phyloP scores from a whole-genome alignment of 495 filamentous ascomycete species.

The Neurospora sp. region DNA sequence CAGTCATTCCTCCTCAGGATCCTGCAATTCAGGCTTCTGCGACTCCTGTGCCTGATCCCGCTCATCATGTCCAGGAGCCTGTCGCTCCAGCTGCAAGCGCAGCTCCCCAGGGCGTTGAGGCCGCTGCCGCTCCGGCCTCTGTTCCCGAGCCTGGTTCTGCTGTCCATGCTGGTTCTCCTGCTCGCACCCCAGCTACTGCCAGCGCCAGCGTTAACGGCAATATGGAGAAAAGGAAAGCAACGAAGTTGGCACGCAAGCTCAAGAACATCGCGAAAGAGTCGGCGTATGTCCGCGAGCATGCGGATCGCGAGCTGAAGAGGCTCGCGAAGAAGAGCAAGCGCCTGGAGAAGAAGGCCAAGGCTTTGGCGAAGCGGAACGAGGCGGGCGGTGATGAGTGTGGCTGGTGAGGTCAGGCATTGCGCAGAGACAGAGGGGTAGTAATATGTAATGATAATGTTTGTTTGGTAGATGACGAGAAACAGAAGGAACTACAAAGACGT shows the following conservation, averaged over 20 bases:
- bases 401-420: not conserved
- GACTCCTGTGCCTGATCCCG: not conserved
- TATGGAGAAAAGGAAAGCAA: not conserved
- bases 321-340: not conserved
- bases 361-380: not conserved
- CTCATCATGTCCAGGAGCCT: not conserved
- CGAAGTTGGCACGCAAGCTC: not conserved
- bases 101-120: not conserved
- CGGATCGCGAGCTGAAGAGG: not conserved
- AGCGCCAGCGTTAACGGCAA: not conserved
- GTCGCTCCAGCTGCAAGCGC: not conserved
- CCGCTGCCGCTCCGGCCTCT: not conserved
- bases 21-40: not conserved
- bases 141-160: not conserved
- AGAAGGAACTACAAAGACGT: rapidly evolving
- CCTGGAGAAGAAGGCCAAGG: not conserved
- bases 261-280: not conserved
- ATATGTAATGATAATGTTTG: not conserved
- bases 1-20: not conserved
- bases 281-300: not conserved
- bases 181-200: not conserved
- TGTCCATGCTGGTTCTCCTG: not conserved
- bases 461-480: not conserved
- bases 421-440: not conserved
- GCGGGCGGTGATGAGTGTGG: not conserved